A percentile compares a stretch with the other conserved stretches of the same genome.
Conservation (phyloP, 1,139 yeast genomes). For the Ogataea hybrid region DNA sequence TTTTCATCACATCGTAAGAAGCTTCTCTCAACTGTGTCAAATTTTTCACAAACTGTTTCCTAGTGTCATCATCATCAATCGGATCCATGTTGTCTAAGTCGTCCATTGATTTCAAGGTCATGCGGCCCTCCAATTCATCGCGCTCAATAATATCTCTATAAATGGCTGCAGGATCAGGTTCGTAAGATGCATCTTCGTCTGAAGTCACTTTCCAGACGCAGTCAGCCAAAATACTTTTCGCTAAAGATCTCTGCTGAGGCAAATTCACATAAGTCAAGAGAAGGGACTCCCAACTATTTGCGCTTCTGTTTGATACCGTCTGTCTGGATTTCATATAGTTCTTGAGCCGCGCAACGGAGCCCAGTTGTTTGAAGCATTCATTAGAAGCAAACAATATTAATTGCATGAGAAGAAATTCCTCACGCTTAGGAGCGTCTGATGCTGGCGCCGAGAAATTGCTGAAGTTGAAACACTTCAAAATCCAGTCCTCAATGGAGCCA, state of each 20-base stretch:
- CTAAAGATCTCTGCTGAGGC: constrained; percentile 56
- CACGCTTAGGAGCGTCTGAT: constrained; percentile 47
- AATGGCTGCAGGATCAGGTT: constrained; percentile 76
- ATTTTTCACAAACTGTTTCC: constrained; percentile 66
- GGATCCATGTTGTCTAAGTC: constrained; percentile 46
- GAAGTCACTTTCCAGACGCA: constrained; percentile 43
- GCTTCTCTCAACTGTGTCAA: constrained; percentile 73
- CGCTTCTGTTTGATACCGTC: constrained; percentile 31
- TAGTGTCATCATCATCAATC: constrained; percentile 72
- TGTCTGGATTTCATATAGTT: constrained; percentile 31
- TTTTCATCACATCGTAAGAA: constrained; percentile 55
- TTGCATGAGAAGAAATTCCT: constrained; percentile 69
- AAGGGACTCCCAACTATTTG: constrained; percentile 45
- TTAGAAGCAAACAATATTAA: constrained; percentile 39
- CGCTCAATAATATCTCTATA: constrained; percentile 46
- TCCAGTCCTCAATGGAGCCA: constrained; percentile 38
- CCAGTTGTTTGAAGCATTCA: constrained; percentile 17
- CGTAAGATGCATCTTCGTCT: constrained; percentile 64
- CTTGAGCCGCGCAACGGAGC: constrained; percentile 21
- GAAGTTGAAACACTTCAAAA: constrained; percentile 49
- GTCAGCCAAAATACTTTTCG: constrained; percentile 54
- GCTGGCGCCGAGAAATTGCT: constrained; percentile 17
- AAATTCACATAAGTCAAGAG: constrained; percentile 56
- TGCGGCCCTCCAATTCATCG: constrained; percentile 38
- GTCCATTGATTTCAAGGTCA: constrained; percentile 17